Evolutionary conservation across 1,284 basidiomycete species (phyloP).

Genomic region (Cystobasidium sp.): DNA sequence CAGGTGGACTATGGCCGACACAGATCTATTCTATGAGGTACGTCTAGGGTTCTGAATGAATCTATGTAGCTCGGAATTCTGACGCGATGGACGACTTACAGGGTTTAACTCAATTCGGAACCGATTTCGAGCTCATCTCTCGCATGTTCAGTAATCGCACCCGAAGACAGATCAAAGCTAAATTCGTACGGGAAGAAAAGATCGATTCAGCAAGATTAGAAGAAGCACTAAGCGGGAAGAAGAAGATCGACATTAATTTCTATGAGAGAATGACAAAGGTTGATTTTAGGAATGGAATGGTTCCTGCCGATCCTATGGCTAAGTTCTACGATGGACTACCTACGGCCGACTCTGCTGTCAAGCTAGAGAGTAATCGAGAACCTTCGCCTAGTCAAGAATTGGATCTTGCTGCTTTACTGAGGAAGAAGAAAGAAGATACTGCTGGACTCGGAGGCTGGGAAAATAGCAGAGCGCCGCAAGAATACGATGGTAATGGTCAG

Average conservation of each 20-base stretch:
- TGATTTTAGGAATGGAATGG: constrained; percentile 47
- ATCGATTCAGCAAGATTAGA: constrained; percentile 64
- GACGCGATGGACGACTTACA: constrained; percentile 55
- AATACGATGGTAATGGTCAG: constrained; percentile 11
- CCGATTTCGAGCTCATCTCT: constrained; percentile 89
- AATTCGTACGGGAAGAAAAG: constrained; percentile 86
- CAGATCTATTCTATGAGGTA: constrained; percentile 81
- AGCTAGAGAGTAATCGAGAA: constrained; percentile 11
- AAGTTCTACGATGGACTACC: constrained; percentile 47
- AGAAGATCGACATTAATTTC: constrained; percentile 43
- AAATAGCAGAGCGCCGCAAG: not conserved
- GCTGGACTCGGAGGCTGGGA: constrained; percentile 1
- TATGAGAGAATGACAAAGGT: constrained; percentile 46
- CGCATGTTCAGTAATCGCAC: constrained; percentile 82
- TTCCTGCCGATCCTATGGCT: constrained; percentile 51
- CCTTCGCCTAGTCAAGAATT: not conserved
- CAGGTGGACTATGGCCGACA: constrained; percentile 82
- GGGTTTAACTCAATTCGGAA: constrained; percentile 84
- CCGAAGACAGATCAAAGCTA: constrained; percentile 84
- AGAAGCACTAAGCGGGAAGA: constrained; percentile 49
- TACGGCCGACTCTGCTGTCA: constrained; percentile 42
- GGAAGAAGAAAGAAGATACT: constrained; percentile 22
- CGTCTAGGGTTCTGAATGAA: constrained; percentile 52
- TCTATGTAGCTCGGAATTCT: not conserved
- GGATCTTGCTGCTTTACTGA: not conserved